These are phyloP conservation scores for Alternaria tenuissima DNA, from an alignment of 2,329 filamentous ascomycete genomes.

Conservation along the genomic window DNA sequence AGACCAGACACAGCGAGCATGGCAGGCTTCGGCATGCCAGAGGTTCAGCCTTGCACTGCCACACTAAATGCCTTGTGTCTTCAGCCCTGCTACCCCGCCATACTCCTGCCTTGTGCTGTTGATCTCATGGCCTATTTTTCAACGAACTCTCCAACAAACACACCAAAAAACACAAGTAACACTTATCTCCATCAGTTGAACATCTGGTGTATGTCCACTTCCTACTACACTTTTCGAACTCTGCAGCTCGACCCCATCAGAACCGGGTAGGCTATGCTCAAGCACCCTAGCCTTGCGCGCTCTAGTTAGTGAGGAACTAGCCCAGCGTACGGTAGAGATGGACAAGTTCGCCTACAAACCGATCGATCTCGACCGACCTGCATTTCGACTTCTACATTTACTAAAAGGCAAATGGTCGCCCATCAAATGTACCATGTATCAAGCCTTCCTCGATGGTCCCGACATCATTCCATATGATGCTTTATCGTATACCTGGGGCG, in stretches of 20 bases:
- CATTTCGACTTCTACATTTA: background rate
- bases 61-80: background rate
- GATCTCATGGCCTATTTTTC: too few relatives aligned
- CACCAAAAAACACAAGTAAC: background rate
- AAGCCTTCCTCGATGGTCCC: background rate
- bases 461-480: constrained; percentile 8
- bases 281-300: background rate
- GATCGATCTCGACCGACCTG: background rate
- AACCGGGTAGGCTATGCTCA: background rate
- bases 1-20: too few relatives aligned
- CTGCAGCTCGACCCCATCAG: too few relatives aligned
- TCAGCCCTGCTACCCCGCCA: background rate
- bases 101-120: background rate
- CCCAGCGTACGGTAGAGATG: background rate
- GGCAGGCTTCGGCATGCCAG: too few relatives aligned
- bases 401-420: background rate
- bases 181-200: background rate
- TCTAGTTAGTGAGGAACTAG: background rate
- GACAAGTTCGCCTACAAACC: background rate
- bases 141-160: too few relatives aligned
- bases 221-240: background rate
- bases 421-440: constrained; percentile 22
- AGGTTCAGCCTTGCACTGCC: constrained; percentile 4
- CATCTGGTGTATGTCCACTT: background rate
- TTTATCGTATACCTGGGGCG: background rate